These are phyloP conservation scores for Fonsecaea monophora DNA, from an alignment of 2,329 filamentous ascomycete genomes.

Conservation along the genomic window DNA sequence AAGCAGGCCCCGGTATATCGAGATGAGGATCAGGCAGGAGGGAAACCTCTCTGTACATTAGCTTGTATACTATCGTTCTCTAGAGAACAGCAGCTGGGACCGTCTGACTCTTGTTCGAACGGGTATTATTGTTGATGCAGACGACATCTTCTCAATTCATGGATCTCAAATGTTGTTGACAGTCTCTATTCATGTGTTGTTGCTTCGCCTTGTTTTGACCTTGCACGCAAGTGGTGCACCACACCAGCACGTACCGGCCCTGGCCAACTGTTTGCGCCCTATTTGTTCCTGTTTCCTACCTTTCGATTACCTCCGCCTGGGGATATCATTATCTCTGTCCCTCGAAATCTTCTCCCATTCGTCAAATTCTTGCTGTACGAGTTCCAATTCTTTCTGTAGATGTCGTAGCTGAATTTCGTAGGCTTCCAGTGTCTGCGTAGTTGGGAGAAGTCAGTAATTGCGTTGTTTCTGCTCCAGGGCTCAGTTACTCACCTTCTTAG, in stretches of 20 bases:
- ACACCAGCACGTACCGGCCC: too few species aligned
- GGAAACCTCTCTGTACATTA: slow-evolving; percentile 30
- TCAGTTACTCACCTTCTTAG: slow-evolving; percentile 62
- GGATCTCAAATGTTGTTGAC: slow-evolving; percentile 19
- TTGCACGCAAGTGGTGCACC: not conserved
- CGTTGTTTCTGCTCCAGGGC: too few species aligned
- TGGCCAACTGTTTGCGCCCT: not conserved
- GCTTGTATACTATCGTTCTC: slow-evolving; percentile 44
- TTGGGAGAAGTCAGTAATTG: not conserved
- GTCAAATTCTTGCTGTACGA: slow-evolving; percentile 65
- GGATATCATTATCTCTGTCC: slow-evolving; percentile 30
- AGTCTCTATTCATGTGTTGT: slow-evolving; percentile 32
- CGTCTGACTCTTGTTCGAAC: slow-evolving; percentile 14
- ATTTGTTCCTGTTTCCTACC: not conserved
- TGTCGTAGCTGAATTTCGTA: slow-evolving; percentile 61
- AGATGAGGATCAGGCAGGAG: slow-evolving; percentile 1
- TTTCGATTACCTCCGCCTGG: slow-evolving; percentile 28
- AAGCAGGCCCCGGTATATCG: not conserved
- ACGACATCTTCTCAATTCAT: slow-evolving; percentile 26
- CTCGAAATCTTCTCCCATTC: slow-evolving; percentile 57
- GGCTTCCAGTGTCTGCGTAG: slow-evolving; percentile 55
- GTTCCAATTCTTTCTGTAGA: slow-evolving; percentile 65
- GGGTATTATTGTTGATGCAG: not conserved
- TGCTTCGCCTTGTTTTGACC: not conserved
- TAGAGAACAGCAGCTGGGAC: not conserved